phyloP scores from a whole-genome alignment of 805 yeast genomes.

The Hanseniaspora lachancei region DNA sequence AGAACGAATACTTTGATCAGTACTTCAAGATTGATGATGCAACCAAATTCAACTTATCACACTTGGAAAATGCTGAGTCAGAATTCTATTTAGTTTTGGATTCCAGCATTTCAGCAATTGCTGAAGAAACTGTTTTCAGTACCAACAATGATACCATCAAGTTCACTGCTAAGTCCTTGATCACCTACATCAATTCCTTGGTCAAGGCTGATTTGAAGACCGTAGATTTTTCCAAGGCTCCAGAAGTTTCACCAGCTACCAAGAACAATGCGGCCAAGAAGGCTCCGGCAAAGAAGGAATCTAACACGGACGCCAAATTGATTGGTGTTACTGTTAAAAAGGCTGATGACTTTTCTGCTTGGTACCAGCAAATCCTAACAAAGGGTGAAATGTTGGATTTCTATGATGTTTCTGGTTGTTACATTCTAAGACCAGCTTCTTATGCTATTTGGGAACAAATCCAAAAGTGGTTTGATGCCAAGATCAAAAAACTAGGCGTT shows the following conservation, averaged over 20 bases:
- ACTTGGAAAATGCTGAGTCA: constrained; percentile 29
- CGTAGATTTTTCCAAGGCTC: constrained; percentile 39
- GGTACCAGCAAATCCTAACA: constrained; percentile 94
- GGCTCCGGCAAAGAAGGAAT: constrained; percentile 22
- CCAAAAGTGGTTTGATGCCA: constrained; percentile 70
- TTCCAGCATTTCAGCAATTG: constrained; percentile 26
- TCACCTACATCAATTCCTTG: constrained; percentile 31
- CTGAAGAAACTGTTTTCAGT: constrained; percentile 23
- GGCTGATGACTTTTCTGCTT: constrained; percentile 78
- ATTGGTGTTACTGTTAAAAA: constrained; percentile 95
- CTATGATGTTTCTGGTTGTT: constrained; percentile 98
- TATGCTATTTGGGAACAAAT: constrained; percentile 89
- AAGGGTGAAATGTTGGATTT: constrained; percentile 98
- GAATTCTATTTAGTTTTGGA: constrained; percentile 24
- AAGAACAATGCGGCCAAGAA: constrained; percentile 18
- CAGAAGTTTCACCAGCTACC: constrained; percentile 29
- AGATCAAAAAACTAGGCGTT: constrained; percentile 80
- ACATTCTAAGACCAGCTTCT: constrained; percentile 91
- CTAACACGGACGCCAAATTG: constrained; percentile 69
- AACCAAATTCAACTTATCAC: constrained; percentile 23
- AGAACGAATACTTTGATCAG: constrained; percentile 59
- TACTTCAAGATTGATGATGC: constrained; percentile 29
- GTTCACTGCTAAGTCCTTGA: constrained; percentile 22
- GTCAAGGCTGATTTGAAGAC: constrained; percentile 25
- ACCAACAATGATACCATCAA: constrained; percentile 20